Evolutionary conservation across 2,329 filamentous ascomycete species (phyloP).

Genomic region (Colletotrichum scovillei): DNA sequence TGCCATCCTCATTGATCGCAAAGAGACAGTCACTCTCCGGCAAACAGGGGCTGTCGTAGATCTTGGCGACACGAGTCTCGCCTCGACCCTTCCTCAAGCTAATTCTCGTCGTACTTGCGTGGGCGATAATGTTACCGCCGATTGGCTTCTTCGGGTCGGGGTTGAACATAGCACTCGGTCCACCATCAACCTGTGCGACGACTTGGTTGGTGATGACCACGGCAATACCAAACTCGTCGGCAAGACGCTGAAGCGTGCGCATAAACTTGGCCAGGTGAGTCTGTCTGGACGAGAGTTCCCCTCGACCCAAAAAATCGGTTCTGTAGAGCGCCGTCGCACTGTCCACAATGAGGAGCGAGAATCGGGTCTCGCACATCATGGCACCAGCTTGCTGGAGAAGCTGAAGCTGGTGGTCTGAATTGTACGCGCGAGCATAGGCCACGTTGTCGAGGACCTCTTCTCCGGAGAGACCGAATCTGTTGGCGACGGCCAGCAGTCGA

Average conservation of each 20-base stretch:
- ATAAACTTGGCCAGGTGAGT: constrained; percentile 90
- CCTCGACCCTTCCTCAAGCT: constrained; percentile 95
- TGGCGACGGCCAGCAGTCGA: constrained; percentile 88
- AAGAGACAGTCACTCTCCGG: constrained; percentile 97
- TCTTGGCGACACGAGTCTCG: constrained; percentile 98
- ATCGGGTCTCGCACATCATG: constrained; percentile 99
- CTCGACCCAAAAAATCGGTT: constrained; percentile 96
- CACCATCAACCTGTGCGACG: constrained; percentile 96
- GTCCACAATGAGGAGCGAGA: constrained; percentile 95
- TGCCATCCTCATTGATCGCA: constrained; percentile 96
- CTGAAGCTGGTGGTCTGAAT: constrained; percentile 97
- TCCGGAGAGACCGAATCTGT: constrained; percentile 92
- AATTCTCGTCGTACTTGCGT: constrained; percentile 93
- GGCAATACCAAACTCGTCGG: constrained; percentile 91
- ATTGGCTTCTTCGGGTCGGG: constrained; percentile 99
- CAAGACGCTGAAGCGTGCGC: constrained; percentile 82
- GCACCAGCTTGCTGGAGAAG: constrained; percentile 93
- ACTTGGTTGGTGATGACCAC: constrained; percentile 99
- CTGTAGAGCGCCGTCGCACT: constrained; percentile 95
- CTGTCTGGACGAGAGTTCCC: constrained; percentile 94
- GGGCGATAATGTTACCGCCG: constrained; percentile 98
- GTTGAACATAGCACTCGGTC: constrained; percentile 98
- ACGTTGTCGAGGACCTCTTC: constrained; percentile 99
- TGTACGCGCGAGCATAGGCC: constrained; percentile 97
- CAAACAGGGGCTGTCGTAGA: constrained; percentile 97